Percentiles rank a stretch among this genome's conserved stretches.
phyloP scores from a whole-genome alignment of 306 rosid genomes.

The Vigna hirtella region DNA sequence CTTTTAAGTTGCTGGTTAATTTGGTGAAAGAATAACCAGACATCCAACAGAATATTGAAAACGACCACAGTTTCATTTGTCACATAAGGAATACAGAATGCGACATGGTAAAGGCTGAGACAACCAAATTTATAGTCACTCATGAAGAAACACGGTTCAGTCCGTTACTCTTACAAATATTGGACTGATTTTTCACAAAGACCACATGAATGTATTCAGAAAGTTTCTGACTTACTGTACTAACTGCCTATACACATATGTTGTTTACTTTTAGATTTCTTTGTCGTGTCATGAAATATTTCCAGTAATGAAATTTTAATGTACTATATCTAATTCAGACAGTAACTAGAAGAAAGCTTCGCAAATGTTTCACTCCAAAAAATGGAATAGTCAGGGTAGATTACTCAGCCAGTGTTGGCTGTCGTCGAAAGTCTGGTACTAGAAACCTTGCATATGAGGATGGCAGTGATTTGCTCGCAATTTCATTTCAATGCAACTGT shows the following conservation, averaged over 20 bases:
- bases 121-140: background rate
- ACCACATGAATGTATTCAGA: no score
- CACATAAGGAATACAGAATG: background rate
- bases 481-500: conserved; percentile 29
- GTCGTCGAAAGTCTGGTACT: conserved; percentile 10
- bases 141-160: background rate
- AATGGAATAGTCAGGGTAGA: conserved; percentile 13
- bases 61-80: background rate
- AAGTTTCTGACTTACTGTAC: background rate
- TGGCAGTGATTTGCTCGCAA: conserved; percentile 34
- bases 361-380: conserved; percentile 8
- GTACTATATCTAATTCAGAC: conserved; percentile 8
- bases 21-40: background rate
- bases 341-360: conserved; percentile 13
- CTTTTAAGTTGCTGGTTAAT: background rate
- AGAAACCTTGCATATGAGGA: conserved; percentile 33
- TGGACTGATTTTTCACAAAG: background rate
- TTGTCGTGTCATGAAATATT: conserved; percentile 8
- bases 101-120: background rate
- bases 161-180: background rate
- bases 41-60: background rate
- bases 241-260: background rate
- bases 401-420: conserved; percentile 20
- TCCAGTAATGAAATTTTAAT: background rate
- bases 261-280: background rate